Base-by-base conservation (phyloP, 306 rosid genomes). In the Dryas drummondii region DNA sequence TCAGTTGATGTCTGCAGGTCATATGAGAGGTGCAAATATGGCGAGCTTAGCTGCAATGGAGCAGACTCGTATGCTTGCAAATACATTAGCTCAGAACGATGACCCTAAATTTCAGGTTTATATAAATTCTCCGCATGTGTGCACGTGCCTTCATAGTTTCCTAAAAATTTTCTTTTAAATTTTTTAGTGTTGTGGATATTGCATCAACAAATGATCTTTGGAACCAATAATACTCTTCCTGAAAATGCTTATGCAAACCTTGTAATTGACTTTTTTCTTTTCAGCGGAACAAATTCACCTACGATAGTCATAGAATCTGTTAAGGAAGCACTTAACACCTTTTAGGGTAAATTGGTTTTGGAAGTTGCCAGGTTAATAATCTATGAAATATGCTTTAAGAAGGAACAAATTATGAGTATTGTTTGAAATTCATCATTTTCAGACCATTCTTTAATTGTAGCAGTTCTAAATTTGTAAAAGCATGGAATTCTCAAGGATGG, bases 41-140 rank as follows among this genome's bases (percentile, higher is more conserved):
- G 51, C 91, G 78, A 90, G 75, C 84, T 73, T 87, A 54, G 91
- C 94, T 83, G 98, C 97, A 56, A 89, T 88, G 93, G 97, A 89
- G 86, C 98, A 96, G 83, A 89, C 97, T 79, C 96, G 97, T 79
- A 89, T 89, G 84, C 99, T 96, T 84, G 99, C 99, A 66, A 86
- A 88, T 78, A 96, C 97, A 9, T 73, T 96, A 83, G 92, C 97
- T 57, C 97, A 96, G 82, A 96, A 90, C 79, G 73, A 73, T 56
- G 98, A 96, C 83, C 99, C 99, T 70, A 96, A 96, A 84, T 96
- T 96, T 82, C 98, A 92, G 99, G 99, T 92, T 84, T 72, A 53
- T 83, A 66, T 49, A 26, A 5, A 45, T 5, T 55, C 41, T 76
- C 14, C 72, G 47, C 9, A n/a, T 48, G 40, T 52, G 6, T 41